Conservation (phyloP, 495 filamentous ascomycete genomes). For the Darksidea phi region DNA sequence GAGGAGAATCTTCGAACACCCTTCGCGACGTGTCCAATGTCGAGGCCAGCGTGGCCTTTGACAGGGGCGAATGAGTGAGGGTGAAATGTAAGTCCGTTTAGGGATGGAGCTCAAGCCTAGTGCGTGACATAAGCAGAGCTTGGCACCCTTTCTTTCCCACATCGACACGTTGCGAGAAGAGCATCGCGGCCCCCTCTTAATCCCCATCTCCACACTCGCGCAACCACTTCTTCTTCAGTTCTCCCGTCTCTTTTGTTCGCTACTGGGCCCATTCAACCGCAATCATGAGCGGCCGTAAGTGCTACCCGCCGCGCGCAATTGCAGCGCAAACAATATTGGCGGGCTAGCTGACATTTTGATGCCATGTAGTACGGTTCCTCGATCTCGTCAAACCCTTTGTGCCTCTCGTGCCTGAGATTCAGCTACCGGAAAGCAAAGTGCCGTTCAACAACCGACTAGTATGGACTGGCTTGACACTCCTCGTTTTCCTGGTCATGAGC, state of each 20-base stretch:
- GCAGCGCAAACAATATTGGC: not conserved
- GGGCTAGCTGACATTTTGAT: constrained; percentile 29
- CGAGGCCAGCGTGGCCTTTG: not conserved
- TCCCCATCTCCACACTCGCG: not conserved
- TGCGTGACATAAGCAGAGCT: not conserved
- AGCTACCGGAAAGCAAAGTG: constrained; percentile 92
- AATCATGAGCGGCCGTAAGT: constrained; percentile 62
- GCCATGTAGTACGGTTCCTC: constrained; percentile 85
- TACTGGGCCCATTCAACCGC: constrained; percentile 35
- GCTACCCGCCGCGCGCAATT: constrained; percentile 20
- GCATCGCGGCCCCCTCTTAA: constrained; percentile 13
- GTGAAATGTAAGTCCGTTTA: constrained; percentile 1
- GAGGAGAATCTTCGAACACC: too few relatives aligned
- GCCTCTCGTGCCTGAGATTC: constrained; percentile 97
- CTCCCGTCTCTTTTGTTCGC: constrained; percentile 28
- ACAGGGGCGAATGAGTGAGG: not conserved
- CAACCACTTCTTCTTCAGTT: constrained; percentile 15
- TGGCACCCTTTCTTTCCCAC: constrained; percentile 3
- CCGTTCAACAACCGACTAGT: constrained; percentile 99
- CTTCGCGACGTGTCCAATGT: too few relatives aligned
- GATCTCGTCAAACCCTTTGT: constrained; percentile 99
- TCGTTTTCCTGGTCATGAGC: constrained; percentile 99
- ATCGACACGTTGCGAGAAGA: constrained; percentile 7
- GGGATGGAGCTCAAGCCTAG: constrained; percentile 1
- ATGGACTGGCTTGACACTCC: constrained; percentile 96